Evolutionary conservation across 2,329 filamentous ascomycete genomes (phyloP).

Genomic region (Decorospora gaudefroyi): DNA sequence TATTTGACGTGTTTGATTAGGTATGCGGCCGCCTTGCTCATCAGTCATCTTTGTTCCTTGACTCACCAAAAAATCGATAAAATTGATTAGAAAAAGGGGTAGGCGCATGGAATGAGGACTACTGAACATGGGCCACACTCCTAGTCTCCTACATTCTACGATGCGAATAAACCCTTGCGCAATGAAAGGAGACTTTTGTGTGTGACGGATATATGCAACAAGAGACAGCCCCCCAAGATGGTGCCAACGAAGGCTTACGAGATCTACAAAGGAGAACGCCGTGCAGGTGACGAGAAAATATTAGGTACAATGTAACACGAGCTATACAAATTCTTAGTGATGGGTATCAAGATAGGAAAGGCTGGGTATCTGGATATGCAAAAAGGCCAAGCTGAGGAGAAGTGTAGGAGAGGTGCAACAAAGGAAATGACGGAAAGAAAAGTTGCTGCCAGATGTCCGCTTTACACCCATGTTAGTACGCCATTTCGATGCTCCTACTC

Average conservation of each 20-base stretch:
- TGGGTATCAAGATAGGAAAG: slow-evolving; percentile 12
- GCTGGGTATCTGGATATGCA: slow-evolving; percentile 27
- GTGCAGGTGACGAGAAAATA: slow-evolving; percentile 1
- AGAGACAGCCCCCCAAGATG: slow-evolving; percentile 3
- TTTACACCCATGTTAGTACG: slow-evolving; percentile 9
- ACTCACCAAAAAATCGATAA: too few species aligned
- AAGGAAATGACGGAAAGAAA: slow-evolving; percentile 1
- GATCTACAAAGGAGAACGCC: slow-evolving; percentile 8
- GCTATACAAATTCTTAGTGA: slow-evolving; percentile 4
- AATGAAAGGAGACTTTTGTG: neutral
- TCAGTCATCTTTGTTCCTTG: too few species aligned
- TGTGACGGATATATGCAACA: slow-evolving; percentile 4
- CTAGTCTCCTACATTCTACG: too few species aligned
- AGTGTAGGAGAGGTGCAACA: slow-evolving; percentile 9
- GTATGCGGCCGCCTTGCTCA: too few species aligned
- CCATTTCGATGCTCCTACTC: slow-evolving; percentile 8
- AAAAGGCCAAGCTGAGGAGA: slow-evolving; percentile 13
- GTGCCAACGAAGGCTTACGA: slow-evolving; percentile 8
- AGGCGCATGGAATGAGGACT: too few species aligned
- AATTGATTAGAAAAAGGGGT: too few species aligned
- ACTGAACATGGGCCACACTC: too few species aligned
- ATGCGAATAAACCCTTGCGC: too few species aligned
- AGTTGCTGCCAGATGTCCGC: slow-evolving; percentile 6
- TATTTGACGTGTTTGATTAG: too few species aligned
- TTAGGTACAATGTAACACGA: slow-evolving; percentile 1